These are phyloP conservation scores for Rhodomyrtus tomentosa DNA, from an alignment of 345 rosid species.

Conservation along the genomic window DNA sequence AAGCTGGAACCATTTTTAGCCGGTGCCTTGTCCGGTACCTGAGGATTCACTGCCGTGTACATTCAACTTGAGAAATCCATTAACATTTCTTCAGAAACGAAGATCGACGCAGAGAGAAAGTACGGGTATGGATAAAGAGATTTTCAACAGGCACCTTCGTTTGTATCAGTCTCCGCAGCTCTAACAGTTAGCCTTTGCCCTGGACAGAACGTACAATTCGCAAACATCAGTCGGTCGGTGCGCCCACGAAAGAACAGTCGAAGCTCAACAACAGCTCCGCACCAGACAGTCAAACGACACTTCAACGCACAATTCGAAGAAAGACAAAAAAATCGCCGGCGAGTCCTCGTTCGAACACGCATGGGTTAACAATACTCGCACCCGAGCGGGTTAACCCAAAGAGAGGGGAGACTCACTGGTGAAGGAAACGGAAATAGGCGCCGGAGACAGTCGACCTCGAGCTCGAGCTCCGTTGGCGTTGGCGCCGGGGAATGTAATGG, in stretches of 20 bases:
- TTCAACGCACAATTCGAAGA: neutral
- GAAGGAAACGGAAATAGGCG: conserved; percentile 32
- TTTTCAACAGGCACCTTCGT: conserved; percentile 39
- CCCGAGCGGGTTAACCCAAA: neutral
- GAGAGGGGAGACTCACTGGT: conserved; percentile 22
- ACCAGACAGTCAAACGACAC: neutral
- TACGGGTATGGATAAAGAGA: neutral
- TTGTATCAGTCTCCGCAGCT: conserved; percentile 73
- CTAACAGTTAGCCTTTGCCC: conserved; percentile 60
- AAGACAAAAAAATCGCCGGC: neutral
- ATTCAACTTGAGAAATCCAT: neutral
- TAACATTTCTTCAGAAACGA: neutral
- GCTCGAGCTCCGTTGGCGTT: conserved; percentile 7
- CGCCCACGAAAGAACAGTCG: neutral
- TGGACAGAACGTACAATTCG: conserved; percentile 9
- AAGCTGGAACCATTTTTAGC: conserved; percentile 62
- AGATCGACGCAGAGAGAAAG: neutral
- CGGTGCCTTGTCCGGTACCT: conserved; percentile 66
- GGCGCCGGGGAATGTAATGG: conserved; percentile 22
- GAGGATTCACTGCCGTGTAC: conserved; percentile 36
- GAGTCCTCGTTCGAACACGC: conserved; percentile 6
- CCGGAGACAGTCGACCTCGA: conserved; percentile 13
- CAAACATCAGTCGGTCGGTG: neutral
- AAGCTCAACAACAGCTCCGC: neutral
- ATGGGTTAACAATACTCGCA: too few species aligned